Base-by-base conservation (phyloP, 2,329 filamentous ascomycete species). In the Trichoderma sp. region DNA sequence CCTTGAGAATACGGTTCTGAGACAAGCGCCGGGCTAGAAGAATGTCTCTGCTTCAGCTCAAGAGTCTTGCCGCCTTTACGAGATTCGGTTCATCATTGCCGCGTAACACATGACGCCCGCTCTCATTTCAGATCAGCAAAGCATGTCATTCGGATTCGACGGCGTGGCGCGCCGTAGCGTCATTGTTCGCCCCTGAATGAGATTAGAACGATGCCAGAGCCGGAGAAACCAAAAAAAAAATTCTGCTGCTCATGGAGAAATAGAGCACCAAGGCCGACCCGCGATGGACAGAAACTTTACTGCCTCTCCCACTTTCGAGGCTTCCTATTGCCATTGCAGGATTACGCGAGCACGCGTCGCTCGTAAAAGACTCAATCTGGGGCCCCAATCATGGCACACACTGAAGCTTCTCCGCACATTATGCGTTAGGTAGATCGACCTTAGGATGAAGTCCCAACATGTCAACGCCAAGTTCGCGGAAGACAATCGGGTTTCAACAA, bases 81-180 rank as follows among this genome's bases (percentile, higher is more conserved):
- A 32, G 15, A 9, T 34, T n/a, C 34, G 52, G 19, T 35, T 57
- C 63, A 37, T 48, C 37, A 39, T 15, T 27, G 37, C 22, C 22
- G 61, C 29, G 63, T 48, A 65, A 57, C 52, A 57, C 48, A 57
- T 65, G 63, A 48, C 52, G 63, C 22, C 45, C 19, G 6, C 35
- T n/a, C 34, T 42, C 50, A 64, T 56, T 42, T 27, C 35, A 42
- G 50, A 64, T 39, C 52, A 48, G 37, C 61, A 64, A 64, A 32
- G 52, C 39, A 56, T 45, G 50, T 34, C 61, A 52, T 54, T 64
- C 34, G 5, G 37, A n/a, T 8, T 45, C 27, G 61, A 56, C 27
- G 61, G 61, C 27, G 50, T 34, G 52, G 10, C 37, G 54, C 52
- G 25, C 34, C 22, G 52, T 48, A 29, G 35, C 39, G 58, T 22